Base-by-base conservation (phyloP, 345 rosid genomes). In the Eucalyptus pauciflora region DNA sequence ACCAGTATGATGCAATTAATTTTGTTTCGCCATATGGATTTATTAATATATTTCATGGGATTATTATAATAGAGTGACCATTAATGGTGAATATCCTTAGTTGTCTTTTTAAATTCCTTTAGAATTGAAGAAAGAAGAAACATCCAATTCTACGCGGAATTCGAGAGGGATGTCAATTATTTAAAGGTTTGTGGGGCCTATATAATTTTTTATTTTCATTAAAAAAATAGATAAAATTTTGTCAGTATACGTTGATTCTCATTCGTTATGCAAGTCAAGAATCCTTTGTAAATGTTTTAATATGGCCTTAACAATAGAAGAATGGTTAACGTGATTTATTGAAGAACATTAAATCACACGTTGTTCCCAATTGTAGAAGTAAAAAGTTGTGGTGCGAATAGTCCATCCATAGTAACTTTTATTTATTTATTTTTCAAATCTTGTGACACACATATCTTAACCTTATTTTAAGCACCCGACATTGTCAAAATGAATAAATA, bases 381-480 rank as follows among this genome's bases (percentile, higher is more conserved):
- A 13, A 62, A 13, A 62, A 27, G 2, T 62, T 56, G 27, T 56
- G 62, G 20, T 22, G 62, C 12, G 2, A 56, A 24, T 25, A 10
- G 13, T 56, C 29, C 62, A 56, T 56, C 29, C 6, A 25, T 56
- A 56, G 29, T 56, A 1, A 56, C 13, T 56, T 24, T 56, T 56
- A 56, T 56, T 56, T 56, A 56, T 56, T 56, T 56, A 56, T 56
- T 25, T 24, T 56, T 56, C 29, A 9, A 6, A 56, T 56, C 27
- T 9, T 10, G 29, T 24, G 13, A 3, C 29, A 10, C 13, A 56
- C 29, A 56, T 4, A 56, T 9, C 13, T 24, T 56, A 24, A 56
- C 5, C 12, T 56, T 2, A 56, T 24, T 2, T 56, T 56, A 24
- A 56, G 62, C 12, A 56, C 13, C 3, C 0, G 2, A 4, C 6